Evolutionary conservation across 2,329 filamentous ascomycete genomes (phyloP), one percentile per base, ranked within the genome.

Genomic region (Monosporascus cannonballus): DNA sequence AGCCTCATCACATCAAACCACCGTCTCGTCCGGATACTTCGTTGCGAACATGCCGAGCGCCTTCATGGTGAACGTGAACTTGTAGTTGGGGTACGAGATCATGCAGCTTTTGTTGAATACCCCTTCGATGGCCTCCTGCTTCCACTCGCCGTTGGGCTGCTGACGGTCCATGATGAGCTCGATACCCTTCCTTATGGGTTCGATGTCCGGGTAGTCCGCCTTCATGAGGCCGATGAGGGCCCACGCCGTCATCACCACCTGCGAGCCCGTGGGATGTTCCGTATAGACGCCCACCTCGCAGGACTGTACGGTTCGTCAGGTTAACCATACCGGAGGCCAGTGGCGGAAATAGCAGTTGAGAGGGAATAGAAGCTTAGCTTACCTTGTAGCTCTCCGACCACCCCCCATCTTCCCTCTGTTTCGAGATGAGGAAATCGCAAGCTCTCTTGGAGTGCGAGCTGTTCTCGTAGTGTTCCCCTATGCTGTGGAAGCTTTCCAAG

Each of bases 71-170:
- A 96, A 99, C 54, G 87, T 89, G 69, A 96, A 94, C 76, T 97
- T 99, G 78, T 99, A 99, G 76, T 99, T 99, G 44, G 93, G 93
- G 67, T 99, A 99, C 1, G 90, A 94, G 59, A 99, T 99, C 90
- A 96, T 97, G 77, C 93, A 97, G 64, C 86, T 94, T 76, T 96
- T 96, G 73, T 99, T 99, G 73, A 99, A 99, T 11, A 99, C 94
- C 2, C 94, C 94, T 70, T 99, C 94, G 62, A 99, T 97, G 1
- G 88, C 86, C 71, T 97, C 94, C 68, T 96, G 92, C 60, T 89
- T 68, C 94, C 94, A 99, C 73, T 96, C 92, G 36, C 94, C 94
- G 65, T 96, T 96, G 3, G 76, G 67, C 69, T 90, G 86, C 74
- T 99, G 94, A 48, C 93, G 81, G 30, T 79, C 73, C 85, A 96